Base-by-base conservation (phyloP, 2,329 filamentous ascomycete genomes). In the Penicillium rolfsii region DNA sequence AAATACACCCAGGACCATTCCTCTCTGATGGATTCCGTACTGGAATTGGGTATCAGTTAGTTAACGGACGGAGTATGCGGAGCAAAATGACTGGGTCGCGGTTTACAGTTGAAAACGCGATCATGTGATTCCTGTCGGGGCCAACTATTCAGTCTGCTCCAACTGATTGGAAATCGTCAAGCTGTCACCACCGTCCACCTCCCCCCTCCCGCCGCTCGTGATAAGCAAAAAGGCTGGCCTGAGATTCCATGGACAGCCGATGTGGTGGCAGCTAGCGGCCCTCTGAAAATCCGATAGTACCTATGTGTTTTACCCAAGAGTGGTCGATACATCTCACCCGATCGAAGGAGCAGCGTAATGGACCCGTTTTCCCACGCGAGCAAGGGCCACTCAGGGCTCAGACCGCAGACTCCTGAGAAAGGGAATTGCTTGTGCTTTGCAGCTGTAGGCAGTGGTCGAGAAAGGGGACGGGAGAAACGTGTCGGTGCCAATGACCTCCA, bases 21-120 rank as follows among this genome's bases (percentile, higher is more conserved):
- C 30, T 33, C 30, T 33, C 7, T 3, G 9, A 30, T 7, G 5
- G 9, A 30, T 7, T 30, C 28, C 28, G 28, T 33, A 33, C 33
- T 40, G 35, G 26, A 41, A 24, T 38, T 28, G 19, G n/a, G 50
- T 38, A 38, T 53, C 50, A 53, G 28, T 22, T 30, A 55, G 35
- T 49, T 19, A 19, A 19, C 19, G 19, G 19, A 22, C 19, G 19
- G 19, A 22, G 52, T 55, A 50, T 57, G 50, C 50, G 50, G 55
- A 58, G 43, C 58, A 69, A 67, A 70, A 70, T 69, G 67, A 70
- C 67, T 69, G 67, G 67, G 65, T 70, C 67, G 65, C 67, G 67
- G 58, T 61, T 55, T 59, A 60, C 61, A 40, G 65, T 60, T 53
- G 55, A 60, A 59, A 63, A 64, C 64, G 54, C 60, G 58, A 66